Evolutionary conservation across 441 rosid species (phyloP).

Genomic region (Lepidium campestre): DNA sequence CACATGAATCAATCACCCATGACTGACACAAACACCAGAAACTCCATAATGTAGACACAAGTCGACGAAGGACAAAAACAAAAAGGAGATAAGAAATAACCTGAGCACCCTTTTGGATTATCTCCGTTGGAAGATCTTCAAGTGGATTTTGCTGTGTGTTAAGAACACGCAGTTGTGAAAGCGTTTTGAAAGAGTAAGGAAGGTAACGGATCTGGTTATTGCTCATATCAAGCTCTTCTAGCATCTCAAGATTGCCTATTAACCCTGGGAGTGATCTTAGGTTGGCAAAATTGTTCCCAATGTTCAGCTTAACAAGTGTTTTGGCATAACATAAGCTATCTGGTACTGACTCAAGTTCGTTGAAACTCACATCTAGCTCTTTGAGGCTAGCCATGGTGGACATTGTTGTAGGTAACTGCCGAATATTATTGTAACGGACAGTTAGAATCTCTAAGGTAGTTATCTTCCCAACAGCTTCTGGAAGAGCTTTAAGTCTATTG

Average conservation of each 20-base stretch:
- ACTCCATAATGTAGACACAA: neutral
- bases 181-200: conserved; percentile 81
- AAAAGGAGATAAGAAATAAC: conserved; percentile 24
- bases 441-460: conserved; percentile 60
- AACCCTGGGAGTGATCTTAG: conserved; percentile 75
- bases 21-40: neutral
- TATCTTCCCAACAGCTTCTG: conserved; percentile 95
- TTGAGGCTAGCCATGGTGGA: conserved; percentile 63
- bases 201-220: conserved; percentile 90
- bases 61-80: neutral
- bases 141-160: conserved; percentile 68
- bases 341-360: conserved; percentile 94
- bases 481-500: conserved; percentile 91
- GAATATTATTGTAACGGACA: conserved; percentile 85
- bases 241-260: conserved; percentile 89
- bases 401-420: conserved; percentile 90
- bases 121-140: conserved; percentile 79
- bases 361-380: conserved; percentile 93
- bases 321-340: conserved; percentile 92
- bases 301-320: conserved; percentile 74
- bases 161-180: conserved; percentile 57
- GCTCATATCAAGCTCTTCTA: conserved; percentile 90
- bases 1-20: neutral
- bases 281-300: conserved; percentile 95
- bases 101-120: conserved; percentile 87